Base-by-base conservation (phyloP, 257 asterid species). In the Fraxinus anomala region DNA sequence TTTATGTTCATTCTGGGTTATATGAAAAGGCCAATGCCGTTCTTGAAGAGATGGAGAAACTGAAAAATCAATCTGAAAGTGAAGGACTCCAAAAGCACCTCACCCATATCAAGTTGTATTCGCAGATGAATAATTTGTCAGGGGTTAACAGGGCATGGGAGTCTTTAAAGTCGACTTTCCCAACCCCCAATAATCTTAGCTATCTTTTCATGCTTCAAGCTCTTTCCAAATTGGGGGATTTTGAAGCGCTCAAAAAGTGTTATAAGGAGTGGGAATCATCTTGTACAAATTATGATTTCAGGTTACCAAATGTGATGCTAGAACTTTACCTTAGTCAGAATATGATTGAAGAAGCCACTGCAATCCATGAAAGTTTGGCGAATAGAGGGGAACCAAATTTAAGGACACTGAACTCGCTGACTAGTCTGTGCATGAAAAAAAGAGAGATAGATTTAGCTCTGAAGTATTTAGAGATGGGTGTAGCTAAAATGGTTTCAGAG, bases 331-430 rank as follows among this genome's bases (percentile, higher is more conserved):
- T 91, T 19, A 73, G 78, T 9, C 77, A 82, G 56, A 33, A 82
- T 77, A 87, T 92, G 96, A 85, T 89, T 19, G 90, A 82, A 66
- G 87, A 94, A 80, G 97, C 97, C 70, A 85, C 77, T 77, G 70
- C 72, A 21, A 85, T 90, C 77, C 87, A 83, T 59, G 83, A 85
- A 77, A 81, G 83, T 13, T 47, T 84, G 77, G 76, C 28, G 34
- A 67, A 76, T 6, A 84, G 80, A 76, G 89, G 82, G 42, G 74
- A 63, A 4, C 88, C 91, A 76, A 90, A 84, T 83, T 78, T 90
- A 39, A 86, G 72, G 86, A 82, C 96, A 13, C 77, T 86, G 17
- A 74, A 85, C 67, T 80, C 82, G 75, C 83, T 92, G 71, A 73
- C 86, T 24, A 70, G 63, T 76, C 74, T 89, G 56, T 85, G 86